phyloP scores from a whole-genome alignment of 2,329 filamentous ascomycete genomes.

The Thelonectria blattea region DNA sequence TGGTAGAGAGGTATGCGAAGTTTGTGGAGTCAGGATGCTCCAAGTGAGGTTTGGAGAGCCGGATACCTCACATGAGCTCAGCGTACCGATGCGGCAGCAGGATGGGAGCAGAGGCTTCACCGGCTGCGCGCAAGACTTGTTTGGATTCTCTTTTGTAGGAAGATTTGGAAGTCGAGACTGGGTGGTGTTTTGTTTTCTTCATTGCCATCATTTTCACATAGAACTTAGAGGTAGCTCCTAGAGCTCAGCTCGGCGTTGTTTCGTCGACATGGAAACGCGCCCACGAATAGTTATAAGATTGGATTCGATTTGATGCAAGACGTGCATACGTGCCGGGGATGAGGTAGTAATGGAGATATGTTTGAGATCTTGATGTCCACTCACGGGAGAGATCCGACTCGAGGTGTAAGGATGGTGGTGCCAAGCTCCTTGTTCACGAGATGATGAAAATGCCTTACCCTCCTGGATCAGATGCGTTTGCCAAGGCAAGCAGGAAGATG shows the following conservation, averaged over 20 bases:
- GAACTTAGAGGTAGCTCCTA: not conserved
- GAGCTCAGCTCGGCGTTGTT: constrained; percentile 2
- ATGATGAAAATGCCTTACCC: no score
- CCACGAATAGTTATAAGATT: not conserved
- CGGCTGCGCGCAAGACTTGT: no score
- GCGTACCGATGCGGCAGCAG: not conserved
- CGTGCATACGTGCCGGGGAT: not conserved
- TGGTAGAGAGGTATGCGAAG: not conserved
- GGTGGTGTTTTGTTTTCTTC: not conserved
- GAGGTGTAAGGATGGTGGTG: no score
- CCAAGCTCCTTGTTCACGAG: no score
- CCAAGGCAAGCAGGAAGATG: no score
- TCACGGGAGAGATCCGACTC: no score
- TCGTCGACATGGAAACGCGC: not conserved
- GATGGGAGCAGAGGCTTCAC: not conserved
- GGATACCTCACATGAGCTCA: not conserved
- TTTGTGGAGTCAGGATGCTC: not conserved
- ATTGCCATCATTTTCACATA: not conserved
- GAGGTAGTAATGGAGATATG: not conserved
- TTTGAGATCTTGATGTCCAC: no score
- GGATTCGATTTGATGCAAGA: not conserved
- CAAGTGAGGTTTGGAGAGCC: no score
- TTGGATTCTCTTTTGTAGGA: not conserved
- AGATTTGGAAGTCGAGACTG: not conserved
- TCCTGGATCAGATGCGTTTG: no score